Conservation (phyloP, 768 basidiomycete species). For the Pisolithus albus region DNA sequence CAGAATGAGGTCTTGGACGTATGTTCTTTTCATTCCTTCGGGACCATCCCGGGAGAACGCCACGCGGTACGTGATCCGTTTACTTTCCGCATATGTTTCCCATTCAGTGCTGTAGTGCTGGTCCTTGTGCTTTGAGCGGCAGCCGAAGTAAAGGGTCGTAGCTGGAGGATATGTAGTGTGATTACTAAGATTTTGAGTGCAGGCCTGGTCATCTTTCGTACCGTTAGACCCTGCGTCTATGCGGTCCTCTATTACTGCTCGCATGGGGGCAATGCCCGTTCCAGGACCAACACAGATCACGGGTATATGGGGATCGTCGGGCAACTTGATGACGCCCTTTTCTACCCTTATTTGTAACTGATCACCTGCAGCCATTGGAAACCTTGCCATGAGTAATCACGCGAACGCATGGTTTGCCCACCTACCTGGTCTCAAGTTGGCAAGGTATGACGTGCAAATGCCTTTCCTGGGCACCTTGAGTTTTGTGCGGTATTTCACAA, state of each 20-base stretch:
- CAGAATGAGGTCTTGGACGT: too few relatives aligned
- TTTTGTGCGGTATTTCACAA: slow-evolving; percentile 84
- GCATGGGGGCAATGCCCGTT: slow-evolving; percentile 90
- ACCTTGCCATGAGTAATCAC: background rate
- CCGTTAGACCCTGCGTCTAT: slow-evolving; percentile 47
- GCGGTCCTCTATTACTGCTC: slow-evolving; percentile 79
- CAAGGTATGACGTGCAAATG: slow-evolving; percentile 77
- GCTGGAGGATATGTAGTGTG: too few relatives aligned
- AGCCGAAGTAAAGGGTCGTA: too few relatives aligned
- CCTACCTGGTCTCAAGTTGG: slow-evolving; percentile 52
- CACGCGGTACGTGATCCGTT: too few relatives aligned
- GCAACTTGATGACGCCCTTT: slow-evolving; percentile 58
- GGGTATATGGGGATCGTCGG: slow-evolving; percentile 43
- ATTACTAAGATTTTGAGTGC: background rate
- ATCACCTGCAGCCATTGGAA: slow-evolving; percentile 38
- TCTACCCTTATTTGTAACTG: slow-evolving; percentile 56
- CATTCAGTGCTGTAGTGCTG: too few relatives aligned
- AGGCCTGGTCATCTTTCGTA: slow-evolving; percentile 20
- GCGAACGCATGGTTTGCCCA: background rate
- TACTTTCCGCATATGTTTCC: too few relatives aligned
- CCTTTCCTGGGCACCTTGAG: slow-evolving; percentile 75
- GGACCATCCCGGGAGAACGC: too few relatives aligned
- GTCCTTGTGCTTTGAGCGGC: too few relatives aligned
- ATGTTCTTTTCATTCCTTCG: too few relatives aligned
- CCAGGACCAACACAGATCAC: slow-evolving; percentile 91